Evolutionary conservation across 2,329 filamentous ascomycete species (phyloP).

Genomic region (Colletotrichum phormii): DNA sequence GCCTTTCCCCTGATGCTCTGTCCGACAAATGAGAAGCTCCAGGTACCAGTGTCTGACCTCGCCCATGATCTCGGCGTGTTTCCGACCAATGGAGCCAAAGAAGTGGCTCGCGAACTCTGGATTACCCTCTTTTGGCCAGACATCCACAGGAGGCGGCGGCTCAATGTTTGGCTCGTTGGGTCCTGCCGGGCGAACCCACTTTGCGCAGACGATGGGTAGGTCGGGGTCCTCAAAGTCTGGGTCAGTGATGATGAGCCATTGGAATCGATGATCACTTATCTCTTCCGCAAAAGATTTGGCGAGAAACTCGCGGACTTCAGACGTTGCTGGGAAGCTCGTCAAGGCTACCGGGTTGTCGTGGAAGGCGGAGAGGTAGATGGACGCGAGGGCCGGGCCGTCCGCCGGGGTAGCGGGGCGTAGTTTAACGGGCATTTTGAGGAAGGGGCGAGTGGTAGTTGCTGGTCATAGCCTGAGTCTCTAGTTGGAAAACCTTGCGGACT

Average conservation of each 20-base stretch:
- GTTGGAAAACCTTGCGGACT: background rate
- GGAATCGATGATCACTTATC: conserved; percentile 50
- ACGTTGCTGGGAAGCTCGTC: conserved; percentile 50
- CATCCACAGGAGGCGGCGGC: conserved; percentile 38
- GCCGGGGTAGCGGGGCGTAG: conserved; percentile 52
- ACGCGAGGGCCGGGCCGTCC: conserved; percentile 54
- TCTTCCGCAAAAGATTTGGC: conserved; percentile 48
- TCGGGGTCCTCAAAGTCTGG: conserved; percentile 35
- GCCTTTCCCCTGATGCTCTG: conserved; percentile 58
- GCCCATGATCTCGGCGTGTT: conserved; percentile 52
- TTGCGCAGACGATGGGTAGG: conserved; percentile 56
- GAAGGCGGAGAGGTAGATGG: conserved; percentile 61
- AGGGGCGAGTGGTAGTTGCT: fast-evolving
- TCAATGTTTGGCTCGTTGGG: conserved; percentile 40
- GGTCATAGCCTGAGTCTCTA: background rate
- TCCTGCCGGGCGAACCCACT: conserved; percentile 55
- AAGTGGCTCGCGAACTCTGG: conserved; percentile 51
- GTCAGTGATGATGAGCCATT: conserved; percentile 55
- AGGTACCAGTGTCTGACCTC: conserved; percentile 60
- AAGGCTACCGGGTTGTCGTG: conserved; percentile 48
- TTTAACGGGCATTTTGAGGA: conserved; percentile 39
- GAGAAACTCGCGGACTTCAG: conserved; percentile 49
- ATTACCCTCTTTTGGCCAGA: conserved; percentile 55
- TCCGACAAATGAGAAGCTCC: conserved; percentile 58
- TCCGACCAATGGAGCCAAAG: conserved; percentile 50